Evolutionary conservation across 345 rosid species (phyloP), one percentile per base, ranked within the genome.

Genomic region (Durio zibethinus): DNA sequence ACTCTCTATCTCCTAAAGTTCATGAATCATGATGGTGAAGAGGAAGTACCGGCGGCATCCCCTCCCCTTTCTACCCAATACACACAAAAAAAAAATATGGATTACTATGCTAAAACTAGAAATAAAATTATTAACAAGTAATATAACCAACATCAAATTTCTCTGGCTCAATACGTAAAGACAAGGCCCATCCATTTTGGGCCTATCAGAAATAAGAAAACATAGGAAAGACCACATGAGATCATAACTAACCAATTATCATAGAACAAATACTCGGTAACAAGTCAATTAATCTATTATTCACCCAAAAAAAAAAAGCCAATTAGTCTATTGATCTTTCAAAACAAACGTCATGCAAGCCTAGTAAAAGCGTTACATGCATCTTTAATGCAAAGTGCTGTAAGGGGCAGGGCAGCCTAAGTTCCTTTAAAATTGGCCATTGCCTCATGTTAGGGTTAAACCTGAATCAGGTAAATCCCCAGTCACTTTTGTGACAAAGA

Each of bases 161-260:
- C 65, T 14, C 38, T 29, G 4, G 25, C 65, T 2, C 36, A 27
- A 27, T 4, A 27, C 1, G 10, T 2, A 14, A 60, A 27, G 2
- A 14, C 74, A 27, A 83, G 78, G 68, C 90, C 87, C 48, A n/a
- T 91, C 80, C 81, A 63, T 63, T 63, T 33, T 0, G 3, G 10
- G 7, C 31, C 9, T 2, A n/a, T 38, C 48, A 38, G 42, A 40
- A 21, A 63, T 7, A 5, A 35, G 1, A 23, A n/a, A n/a, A 23
- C 25, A 53, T 5, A 23, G 11, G 12, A 40, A 4, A n/a, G 2
- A 23, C 2, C 7, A 35, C 68, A 33, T 7, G 15, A 11, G 16
- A 36, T 10, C 48, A 1, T n/a, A 65, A 38, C 15, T 4, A 65
- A 10, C 38, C 38, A 7, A 15, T 38, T 2, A 9, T 23, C 10